Evolutionary conservation across 179 eudicot genomes (phyloP).

Genomic region (Sideroxylon spinosum): DNA sequence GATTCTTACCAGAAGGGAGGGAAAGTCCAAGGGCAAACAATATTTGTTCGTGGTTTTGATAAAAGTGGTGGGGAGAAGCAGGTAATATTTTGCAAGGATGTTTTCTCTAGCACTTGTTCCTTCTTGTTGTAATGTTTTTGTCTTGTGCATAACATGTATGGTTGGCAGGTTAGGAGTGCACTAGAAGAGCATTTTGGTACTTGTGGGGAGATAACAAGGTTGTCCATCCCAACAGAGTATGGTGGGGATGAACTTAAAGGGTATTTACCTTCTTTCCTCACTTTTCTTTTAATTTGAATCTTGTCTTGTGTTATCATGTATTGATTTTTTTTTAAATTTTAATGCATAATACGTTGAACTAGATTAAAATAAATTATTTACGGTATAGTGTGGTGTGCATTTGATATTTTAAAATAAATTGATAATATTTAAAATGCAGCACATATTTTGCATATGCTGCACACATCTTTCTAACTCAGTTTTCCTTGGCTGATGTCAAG

Average conservation of each 20-base stretch:
- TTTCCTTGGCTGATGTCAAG: too few species aligned
- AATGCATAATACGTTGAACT: too few species aligned
- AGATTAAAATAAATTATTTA: neutral
- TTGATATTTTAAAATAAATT: neutral
- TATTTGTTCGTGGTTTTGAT: constrained; percentile 69
- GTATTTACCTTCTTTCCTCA: constrained; percentile 23
- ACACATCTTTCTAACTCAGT: neutral
- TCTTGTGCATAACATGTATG: neutral
- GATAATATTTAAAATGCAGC: too few species aligned
- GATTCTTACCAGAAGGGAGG: constrained; percentile 54
- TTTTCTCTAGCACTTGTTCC: neutral
- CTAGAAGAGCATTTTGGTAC: constrained; percentile 50
- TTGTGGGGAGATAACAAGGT: constrained; percentile 63
- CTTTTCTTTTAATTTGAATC: neutral
- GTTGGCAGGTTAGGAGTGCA: constrained; percentile 48
- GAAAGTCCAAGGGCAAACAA: constrained; percentile 35
- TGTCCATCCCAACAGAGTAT: constrained; percentile 46
- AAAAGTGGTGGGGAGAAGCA: constrained; percentile 39
- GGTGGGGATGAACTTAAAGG: constrained; percentile 44
- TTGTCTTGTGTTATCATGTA: neutral
- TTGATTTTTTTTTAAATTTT: neutral
- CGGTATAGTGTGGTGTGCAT: neutral
- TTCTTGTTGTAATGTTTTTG: neutral
- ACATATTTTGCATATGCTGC: too few species aligned
- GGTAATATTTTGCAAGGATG: constrained; percentile 24